A percentile compares a stretch with the other conserved stretches of the same genome.
Evolutionary conservation across 1,139 yeast genomes (phyloP).

Genomic region (Taphrina populina): DNA sequence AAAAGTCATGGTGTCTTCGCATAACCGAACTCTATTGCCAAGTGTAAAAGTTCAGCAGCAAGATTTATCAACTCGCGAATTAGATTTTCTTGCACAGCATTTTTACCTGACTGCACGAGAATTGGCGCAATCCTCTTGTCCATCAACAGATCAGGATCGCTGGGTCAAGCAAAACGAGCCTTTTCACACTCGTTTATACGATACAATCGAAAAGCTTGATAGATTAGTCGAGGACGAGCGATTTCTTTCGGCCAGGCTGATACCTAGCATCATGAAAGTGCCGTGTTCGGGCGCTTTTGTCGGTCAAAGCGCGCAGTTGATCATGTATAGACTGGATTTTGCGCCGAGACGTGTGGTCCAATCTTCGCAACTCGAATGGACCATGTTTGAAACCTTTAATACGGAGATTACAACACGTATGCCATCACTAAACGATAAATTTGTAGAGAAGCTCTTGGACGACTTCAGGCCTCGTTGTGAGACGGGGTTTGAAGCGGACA

Average conservation of each 20-base stretch:
- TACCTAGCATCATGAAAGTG: constrained; percentile 15
- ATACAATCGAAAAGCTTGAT: neutral
- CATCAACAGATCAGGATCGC: too few species aligned
- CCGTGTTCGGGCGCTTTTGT: constrained; percentile 7
- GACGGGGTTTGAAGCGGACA: too few species aligned
- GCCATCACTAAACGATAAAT: too few species aligned
- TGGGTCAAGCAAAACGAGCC: constrained; percentile 5
- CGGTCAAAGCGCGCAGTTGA: constrained; percentile 16
- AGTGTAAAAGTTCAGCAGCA: constrained; percentile 2
- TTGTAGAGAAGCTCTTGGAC: too few species aligned
- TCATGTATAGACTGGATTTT: constrained; percentile 10
- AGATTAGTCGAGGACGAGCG: constrained; percentile 1
- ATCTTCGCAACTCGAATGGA: neutral
- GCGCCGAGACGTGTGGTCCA: constrained; percentile 21
- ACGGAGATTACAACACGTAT: too few species aligned
- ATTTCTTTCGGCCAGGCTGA: constrained; percentile 21
- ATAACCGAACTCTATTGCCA: constrained; percentile 15
- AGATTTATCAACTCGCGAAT: neutral
- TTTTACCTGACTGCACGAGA: constrained; percentile 8
- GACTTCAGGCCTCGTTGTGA: too few species aligned
- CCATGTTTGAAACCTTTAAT: constrained; percentile 1
- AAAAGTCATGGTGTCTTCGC: constrained; percentile 16
- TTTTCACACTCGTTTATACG: constrained; percentile 24
- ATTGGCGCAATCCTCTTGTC: constrained; percentile 4
- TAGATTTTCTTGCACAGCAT: constrained; percentile 2